phyloP scores from a whole-genome alignment of 768 basidiomycete species.

The Pisolithus tinctorius region DNA sequence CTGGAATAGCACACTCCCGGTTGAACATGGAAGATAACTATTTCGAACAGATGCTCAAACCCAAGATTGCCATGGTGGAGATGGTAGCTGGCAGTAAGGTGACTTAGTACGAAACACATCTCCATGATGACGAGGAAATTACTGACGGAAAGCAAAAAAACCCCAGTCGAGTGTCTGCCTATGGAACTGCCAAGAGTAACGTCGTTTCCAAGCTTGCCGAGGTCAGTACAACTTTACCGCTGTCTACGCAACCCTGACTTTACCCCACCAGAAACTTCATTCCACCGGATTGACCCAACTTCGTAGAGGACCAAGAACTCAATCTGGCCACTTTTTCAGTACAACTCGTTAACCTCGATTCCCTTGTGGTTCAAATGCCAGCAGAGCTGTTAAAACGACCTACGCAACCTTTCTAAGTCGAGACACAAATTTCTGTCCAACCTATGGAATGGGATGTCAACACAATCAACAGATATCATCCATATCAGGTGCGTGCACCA shows the following conservation, averaged over 20 bases:
- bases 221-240: constrained; percentile 38
- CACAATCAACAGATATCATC: constrained; percentile 71
- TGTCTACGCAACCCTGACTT: not conserved
- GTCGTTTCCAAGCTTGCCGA: constrained; percentile 72
- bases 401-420: constrained; percentile 70
- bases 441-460: constrained; percentile 83
- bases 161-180: constrained; percentile 78
- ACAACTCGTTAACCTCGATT: constrained; percentile 72
- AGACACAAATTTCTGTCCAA: constrained; percentile 69
- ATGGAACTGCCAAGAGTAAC: constrained; percentile 78
- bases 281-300: constrained; percentile 50
- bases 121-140: constrained; percentile 59
- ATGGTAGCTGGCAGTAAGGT: constrained; percentile 88
- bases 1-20: constrained; percentile 65
- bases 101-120: constrained; percentile 81
- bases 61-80: constrained; percentile 75
- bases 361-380: constrained; percentile 44
- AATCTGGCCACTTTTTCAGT: constrained; percentile 79
- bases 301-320: constrained; percentile 76
- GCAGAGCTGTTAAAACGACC: constrained; percentile 68
- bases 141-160: constrained; percentile 64
- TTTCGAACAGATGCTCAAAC: constrained; percentile 62
- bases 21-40: constrained; percentile 68
- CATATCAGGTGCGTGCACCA: constrained; percentile 86
- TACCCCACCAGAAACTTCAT: constrained; percentile 60